These are phyloP conservation scores for Trichoderma sp. DNA, from an alignment of 2,329 filamentous ascomycete species.

Conservation along the genomic window DNA sequence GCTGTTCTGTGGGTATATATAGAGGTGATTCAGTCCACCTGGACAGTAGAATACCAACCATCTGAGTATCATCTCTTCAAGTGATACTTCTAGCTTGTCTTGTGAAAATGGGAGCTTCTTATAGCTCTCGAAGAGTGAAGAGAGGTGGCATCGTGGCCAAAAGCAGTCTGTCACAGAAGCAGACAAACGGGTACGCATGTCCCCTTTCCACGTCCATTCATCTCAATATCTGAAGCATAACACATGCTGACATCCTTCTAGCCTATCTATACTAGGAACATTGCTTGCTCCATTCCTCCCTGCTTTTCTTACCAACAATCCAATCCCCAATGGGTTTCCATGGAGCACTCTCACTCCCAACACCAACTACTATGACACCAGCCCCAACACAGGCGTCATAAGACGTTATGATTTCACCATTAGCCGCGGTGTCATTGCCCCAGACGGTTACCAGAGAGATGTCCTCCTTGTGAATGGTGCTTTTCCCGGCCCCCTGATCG, in stretches of 20 bases:
- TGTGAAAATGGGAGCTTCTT: conserved; percentile 25
- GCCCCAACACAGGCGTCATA: conserved; percentile 58
- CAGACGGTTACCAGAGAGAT: conserved; percentile 58
- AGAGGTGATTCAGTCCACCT: neutral
- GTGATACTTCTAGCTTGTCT: neutral
- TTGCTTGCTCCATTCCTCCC: conserved; percentile 45
- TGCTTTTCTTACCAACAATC: conserved; percentile 53
- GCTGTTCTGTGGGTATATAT: conserved; percentile 3
- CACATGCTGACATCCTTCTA: conserved; percentile 13
- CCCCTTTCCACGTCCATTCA: neutral
- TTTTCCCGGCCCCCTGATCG: conserved; percentile 69
- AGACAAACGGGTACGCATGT: conserved; percentile 47
- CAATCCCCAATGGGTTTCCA: conserved; percentile 53
- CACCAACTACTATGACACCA: conserved; percentile 55
- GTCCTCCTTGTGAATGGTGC: conserved; percentile 67
- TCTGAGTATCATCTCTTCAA: neutral
- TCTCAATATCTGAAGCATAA: neutral
- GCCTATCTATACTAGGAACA: conserved; percentile 49
- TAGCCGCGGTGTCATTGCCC: conserved; percentile 53
- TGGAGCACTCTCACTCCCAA: conserved; percentile 53
- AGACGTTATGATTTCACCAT: conserved; percentile 59
- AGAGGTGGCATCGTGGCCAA: neutral
- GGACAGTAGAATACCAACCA: neutral
- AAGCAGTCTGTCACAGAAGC: conserved; percentile 38
- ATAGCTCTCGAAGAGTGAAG: conserved; percentile 9